Base-by-base conservation (phyloP, 768 basidiomycete genomes). In the Collybiopsis luxurians region DNA sequence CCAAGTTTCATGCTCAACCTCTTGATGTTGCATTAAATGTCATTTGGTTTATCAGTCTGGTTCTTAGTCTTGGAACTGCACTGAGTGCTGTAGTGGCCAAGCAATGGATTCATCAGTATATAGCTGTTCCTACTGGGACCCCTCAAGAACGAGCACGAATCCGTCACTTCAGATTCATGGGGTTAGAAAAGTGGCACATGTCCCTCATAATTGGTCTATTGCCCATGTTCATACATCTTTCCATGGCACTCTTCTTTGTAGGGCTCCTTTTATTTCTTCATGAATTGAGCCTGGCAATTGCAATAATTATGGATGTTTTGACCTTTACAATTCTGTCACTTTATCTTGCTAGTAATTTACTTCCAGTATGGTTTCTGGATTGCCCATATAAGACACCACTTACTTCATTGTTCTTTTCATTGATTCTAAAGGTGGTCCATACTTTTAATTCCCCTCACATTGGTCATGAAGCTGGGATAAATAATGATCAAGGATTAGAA, bases 41-140 rank as follows among this genome's bases (percentile, higher is more conserved):
- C 1, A 51, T 69, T 1, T 66, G 65, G 64, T 64, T 66, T 48
- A 55, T 59, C 17, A 65, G 64, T 36, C 59, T 70, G 2, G 53
- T 64, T 3, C 59, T 60, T 59, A 61, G 60, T 31, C 66, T 70
- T 28, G 57, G 63, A 10, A 58, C 64, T 11, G 68, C 67, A 1
- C 53, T 68, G 13, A 45, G 64, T 26, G 62, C 63, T 24, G 60
- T 66, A 36, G 53, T 67, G 21, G 65, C 65, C n/a, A 70, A 67
- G 55, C 66, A 69, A 39, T 67, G 65, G 68, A 34, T 67, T 1
- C 60, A 60, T 28, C 60, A 63, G 11, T 64, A 66, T 36, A 55
- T 55, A 30, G 46, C 61, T n/a, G 58, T 57, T 17, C 53, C 60
- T 26, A 60, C 63, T 23, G 61, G 62, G 0, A 61, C 61, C 19